A percentile compares a stretch with the other conserved stretches of the same genome.
These are phyloP conservation scores for Phytophthora macrochlamydospora DNA, from an alignment of 352 stramenopile genomes.

Conservation along the genomic window DNA sequence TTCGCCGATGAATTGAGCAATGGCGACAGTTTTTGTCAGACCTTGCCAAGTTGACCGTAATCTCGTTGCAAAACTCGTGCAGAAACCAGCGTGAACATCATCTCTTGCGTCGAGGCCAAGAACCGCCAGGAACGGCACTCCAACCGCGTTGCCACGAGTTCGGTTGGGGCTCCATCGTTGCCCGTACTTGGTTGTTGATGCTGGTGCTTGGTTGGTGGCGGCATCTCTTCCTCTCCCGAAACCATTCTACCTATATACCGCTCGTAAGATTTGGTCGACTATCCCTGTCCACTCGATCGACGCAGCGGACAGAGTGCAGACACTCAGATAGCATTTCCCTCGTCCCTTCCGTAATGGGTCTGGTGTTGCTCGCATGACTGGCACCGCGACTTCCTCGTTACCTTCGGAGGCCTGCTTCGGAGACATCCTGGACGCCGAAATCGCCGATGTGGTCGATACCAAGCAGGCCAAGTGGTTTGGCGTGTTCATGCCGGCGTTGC, in stretches of 20 bases:
- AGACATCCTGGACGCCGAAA: constrained; percentile 20
- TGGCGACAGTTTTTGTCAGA: too few relatives aligned
- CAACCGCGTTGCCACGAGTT: too few relatives aligned
- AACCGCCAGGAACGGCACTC: too few relatives aligned
- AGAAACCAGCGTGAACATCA: too few relatives aligned
- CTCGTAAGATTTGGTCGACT: not conserved
- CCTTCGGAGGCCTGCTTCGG: constrained; percentile 14
- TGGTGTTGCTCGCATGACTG: not conserved
- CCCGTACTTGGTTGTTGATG: not conserved
- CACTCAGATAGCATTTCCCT: not conserved
- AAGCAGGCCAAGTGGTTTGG: constrained; percentile 23
- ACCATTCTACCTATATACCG: not conserved
- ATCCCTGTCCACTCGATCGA: not conserved
- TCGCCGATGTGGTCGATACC: constrained; percentile 6
- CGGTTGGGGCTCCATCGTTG: too few relatives aligned
- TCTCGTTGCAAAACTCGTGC: too few relatives aligned
- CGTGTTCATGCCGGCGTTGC: constrained; percentile 32
- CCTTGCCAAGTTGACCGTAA: too few relatives aligned
- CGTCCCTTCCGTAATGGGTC: not conserved
- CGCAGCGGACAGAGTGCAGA: not conserved
- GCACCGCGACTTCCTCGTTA: not conserved
- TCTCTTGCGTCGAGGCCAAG: too few relatives aligned
- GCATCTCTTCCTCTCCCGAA: too few relatives aligned
- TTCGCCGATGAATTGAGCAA: too few relatives aligned
- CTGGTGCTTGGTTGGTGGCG: not conserved